Base-by-base conservation (phyloP, 2,329 filamentous ascomycete species). In the Aphanocladium album region DNA sequence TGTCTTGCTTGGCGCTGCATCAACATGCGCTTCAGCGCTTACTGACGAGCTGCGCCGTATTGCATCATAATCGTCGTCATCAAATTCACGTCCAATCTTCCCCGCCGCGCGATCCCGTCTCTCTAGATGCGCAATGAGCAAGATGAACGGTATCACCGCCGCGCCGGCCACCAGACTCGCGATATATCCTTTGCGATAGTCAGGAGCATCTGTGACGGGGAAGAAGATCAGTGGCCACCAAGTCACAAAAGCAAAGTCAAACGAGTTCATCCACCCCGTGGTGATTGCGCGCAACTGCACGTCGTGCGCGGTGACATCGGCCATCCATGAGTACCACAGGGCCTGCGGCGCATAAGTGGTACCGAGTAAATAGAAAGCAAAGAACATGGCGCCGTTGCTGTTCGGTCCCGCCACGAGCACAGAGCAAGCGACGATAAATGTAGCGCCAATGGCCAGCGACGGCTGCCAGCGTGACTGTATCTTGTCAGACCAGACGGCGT, bases 281-380 rank as follows among this genome's bases (percentile, higher is more conserved):
- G 76, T 77, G 49, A 79, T 76, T 1, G 76, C 76, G 0, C 76
- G 69, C 2, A 79, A 69, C 46, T 78, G 76, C 9, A 74, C 58
- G 21, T 74, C 73, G 30, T 75, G 72, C 3, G 70, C 68, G 8
- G 73, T 75, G 8, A 79, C 66, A 57, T 79, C 76, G 0, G 76
- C 76, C 74, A 79, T 77, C 77, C 77, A 79, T 0, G 74, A 73
- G 63, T 79, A 79, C 77, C 77, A 79, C 19, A 79, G 66, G 5
- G 77, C 77, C 60, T 79, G 77, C 1, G 76, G 77, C 2, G 77
- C 76, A 57, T 75, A 79, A 0, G 75, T 77, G 0, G 77, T 78
- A 3, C 77, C 76, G 2, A 79, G 69, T 1, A 78, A 64, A 63
- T 77, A 79, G 61, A 77, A 78, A 7, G 76, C 76, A 49, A 78